Conservation (phyloP, 495 filamentous ascomycete genomes). For the Glarea lozoyensis region DNA sequence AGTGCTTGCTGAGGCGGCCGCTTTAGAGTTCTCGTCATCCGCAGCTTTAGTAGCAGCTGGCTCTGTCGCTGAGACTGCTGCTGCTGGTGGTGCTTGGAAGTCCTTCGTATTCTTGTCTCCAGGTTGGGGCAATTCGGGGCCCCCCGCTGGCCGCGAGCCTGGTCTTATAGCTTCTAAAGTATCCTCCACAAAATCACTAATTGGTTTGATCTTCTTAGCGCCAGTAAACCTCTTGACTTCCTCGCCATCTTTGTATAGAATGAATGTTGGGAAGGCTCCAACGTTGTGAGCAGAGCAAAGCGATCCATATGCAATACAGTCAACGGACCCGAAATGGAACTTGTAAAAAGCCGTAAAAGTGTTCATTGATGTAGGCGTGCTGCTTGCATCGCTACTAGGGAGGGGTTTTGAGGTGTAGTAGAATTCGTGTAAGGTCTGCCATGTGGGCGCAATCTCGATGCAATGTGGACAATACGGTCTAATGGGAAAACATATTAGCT, state of each 20-base stretch:
- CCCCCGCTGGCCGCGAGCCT: conserved; percentile 61
- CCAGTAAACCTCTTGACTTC: conserved; percentile 51
- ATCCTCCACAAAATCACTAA: conserved; percentile 67
- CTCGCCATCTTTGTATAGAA: conserved; percentile 76
- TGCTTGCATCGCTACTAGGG: conserved; percentile 12
- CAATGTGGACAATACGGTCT: conserved; percentile 69
- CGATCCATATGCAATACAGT: conserved; percentile 75
- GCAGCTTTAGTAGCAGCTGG: not conserved
- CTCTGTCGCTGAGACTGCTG: too few species aligned
- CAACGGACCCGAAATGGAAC: conserved; percentile 77
- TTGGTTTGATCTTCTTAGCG: conserved; percentile 44
- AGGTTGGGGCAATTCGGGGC: conserved; percentile 51
- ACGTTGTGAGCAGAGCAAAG: conserved; percentile 60
- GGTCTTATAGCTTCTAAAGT: conserved; percentile 70
- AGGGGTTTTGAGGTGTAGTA: conserved; percentile 86
- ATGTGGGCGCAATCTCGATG: conserved; percentile 67
- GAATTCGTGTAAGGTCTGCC: conserved; percentile 90
- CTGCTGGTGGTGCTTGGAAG: conserved; percentile 14
- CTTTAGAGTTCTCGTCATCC: conserved; percentile 9
- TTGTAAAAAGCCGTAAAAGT: conserved; percentile 66
- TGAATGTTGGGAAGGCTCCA: conserved; percentile 60
- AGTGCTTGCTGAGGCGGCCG: conserved; percentile 2
- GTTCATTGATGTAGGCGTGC: conserved; percentile 20
- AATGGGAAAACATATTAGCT: not conserved
- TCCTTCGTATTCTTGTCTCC: conserved; percentile 29